Conservation (phyloP, 192 early-diverging fungal species). For the Coemansia sp. region DNA sequence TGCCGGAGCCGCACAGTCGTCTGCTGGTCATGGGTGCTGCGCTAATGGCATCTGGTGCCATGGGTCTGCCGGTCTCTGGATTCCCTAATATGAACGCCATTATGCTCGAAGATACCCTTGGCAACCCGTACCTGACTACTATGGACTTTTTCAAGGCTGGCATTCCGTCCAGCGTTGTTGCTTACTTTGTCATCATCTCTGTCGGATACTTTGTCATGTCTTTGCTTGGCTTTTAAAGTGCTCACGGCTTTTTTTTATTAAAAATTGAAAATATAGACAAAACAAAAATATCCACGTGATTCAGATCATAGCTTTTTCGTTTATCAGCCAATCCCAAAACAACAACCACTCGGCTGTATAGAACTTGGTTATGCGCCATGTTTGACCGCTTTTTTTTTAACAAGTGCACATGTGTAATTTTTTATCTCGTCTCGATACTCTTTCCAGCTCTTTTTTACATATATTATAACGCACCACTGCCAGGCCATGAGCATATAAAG, state of each 20-base stretch:
- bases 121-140: slow-evolving; percentile 78
- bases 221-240: slow-evolving; percentile 57
- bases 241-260: not conserved
- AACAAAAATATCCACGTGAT: too few relatives aligned
- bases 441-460: not conserved
- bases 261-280: not conserved
- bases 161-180: slow-evolving; percentile 70
- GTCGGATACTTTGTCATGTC: slow-evolving; percentile 77
- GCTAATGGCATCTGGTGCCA: slow-evolving; percentile 84
- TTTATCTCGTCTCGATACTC: too few relatives aligned
- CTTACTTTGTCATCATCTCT: slow-evolving; percentile 68
- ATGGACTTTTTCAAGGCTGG: slow-evolving; percentile 85
- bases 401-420: not conserved
- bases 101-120: slow-evolving; percentile 84
- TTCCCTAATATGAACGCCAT: slow-evolving; percentile 99
- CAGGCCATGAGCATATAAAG: too few relatives aligned
- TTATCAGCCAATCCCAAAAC: too few relatives aligned
- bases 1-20: slow-evolving; percentile 76
- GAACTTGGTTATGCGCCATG: too few relatives aligned
- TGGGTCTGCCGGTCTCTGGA: slow-evolving; percentile 89
- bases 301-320: too few relatives aligned
- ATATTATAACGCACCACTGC: too few relatives aligned
- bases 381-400: not conserved
- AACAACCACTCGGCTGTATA: too few relatives aligned
- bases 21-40: slow-evolving; percentile 82